Conservation (phyloP, 169 alveolate genomes). For the Eimeria necatrix region DNA sequence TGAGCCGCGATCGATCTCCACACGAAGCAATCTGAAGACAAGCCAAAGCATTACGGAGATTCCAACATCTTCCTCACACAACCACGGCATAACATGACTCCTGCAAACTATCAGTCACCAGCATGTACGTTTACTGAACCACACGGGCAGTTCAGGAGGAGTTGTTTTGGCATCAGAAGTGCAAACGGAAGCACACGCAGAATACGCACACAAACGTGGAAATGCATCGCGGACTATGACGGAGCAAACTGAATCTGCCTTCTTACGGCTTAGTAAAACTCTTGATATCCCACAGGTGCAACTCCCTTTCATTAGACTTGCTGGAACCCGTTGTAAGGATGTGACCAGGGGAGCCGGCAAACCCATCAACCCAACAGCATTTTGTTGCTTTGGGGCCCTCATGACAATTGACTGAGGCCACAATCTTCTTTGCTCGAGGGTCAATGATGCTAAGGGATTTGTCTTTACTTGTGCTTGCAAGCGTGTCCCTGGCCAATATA, state of each 20-base stretch:
- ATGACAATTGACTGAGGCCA: conserved; percentile 70
- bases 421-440: conserved; percentile 68
- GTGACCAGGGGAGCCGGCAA: conserved; percentile 80
- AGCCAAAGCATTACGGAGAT: background rate
- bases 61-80: background rate
- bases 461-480: conserved; percentile 78
- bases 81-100: too few relatives aligned
- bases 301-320: conserved; percentile 75
- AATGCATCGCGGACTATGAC: background rate
- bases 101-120: too few relatives aligned
- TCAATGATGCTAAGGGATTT: conserved; percentile 62
- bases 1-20: conserved; percentile 80
- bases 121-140: too few relatives aligned
- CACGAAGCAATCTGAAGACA: conserved; percentile 54
- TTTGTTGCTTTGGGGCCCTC: conserved; percentile 82
- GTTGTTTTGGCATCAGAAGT: too few relatives aligned
- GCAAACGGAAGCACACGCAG: too few relatives aligned
- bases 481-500: conserved; percentile 42
- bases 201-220: background rate
- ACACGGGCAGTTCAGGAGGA: too few relatives aligned
- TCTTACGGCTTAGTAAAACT: conserved; percentile 77
- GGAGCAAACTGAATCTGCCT: background rate
- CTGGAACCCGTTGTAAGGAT: conserved; percentile 77
- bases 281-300: conserved; percentile 79
- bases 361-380: conserved; percentile 80